phyloP scores from a whole-genome alignment of 1,284 basidiomycete genomes.

The Papiliotrema fonsecae region DNA sequence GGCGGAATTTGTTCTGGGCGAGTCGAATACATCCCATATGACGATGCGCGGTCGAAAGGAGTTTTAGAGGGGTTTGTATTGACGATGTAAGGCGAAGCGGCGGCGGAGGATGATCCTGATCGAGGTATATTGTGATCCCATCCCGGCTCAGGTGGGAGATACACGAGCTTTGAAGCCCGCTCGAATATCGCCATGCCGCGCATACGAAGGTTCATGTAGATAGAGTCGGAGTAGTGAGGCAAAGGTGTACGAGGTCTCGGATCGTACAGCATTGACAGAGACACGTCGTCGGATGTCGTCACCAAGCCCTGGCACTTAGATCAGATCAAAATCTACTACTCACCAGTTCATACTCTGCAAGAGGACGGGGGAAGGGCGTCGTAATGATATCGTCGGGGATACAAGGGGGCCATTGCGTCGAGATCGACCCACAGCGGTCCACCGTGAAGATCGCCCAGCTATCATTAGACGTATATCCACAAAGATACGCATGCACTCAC shows the following conservation, averaged over 20 bases:
- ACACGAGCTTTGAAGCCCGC: constrained; percentile 35
- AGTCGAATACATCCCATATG: too few species aligned
- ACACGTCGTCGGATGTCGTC: constrained; percentile 23
- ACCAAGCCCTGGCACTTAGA: constrained; percentile 1
- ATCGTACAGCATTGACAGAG: constrained; percentile 18
- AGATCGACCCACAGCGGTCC: constrained; percentile 29
- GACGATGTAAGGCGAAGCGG: not conserved
- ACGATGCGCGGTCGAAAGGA: too few species aligned
- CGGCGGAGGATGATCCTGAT: not conserved
- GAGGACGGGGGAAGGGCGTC: constrained; percentile 36
- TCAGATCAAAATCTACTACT: constrained; percentile 2
- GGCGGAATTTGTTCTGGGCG: too few species aligned
- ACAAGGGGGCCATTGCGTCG: constrained; percentile 27
- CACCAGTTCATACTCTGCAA: constrained; percentile 40
- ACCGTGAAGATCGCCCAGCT: constrained; percentile 36
- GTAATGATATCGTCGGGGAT: constrained; percentile 30
- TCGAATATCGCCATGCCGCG: constrained; percentile 30
- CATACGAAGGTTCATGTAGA: constrained; percentile 22
- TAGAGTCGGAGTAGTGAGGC: constrained; percentile 19
- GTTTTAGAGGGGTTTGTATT: too few species aligned
- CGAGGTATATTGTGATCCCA: constrained; percentile 14
- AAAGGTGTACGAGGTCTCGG: constrained; percentile 7
- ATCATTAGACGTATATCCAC: not conserved
- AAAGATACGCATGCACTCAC: constrained; percentile 18
- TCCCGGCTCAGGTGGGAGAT: constrained; percentile 31